A percentile compares a stretch with the other conserved stretches of the same genome.
phyloP scores from a whole-genome alignment of 129 eudicot species.

The Tagetes erecta region DNA sequence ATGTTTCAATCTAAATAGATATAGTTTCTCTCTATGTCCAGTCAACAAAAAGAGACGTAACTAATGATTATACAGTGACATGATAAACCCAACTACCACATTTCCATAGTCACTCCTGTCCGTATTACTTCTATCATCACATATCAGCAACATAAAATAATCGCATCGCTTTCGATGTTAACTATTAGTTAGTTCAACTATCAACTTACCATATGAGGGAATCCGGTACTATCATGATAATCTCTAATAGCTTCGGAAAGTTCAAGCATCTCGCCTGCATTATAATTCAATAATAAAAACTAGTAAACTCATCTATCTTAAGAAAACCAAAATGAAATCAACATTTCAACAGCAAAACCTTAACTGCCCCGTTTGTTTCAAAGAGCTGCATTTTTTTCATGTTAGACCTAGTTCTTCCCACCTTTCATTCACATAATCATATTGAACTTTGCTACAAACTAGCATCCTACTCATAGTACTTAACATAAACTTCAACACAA shows the following conservation, averaged over 20 bases:
- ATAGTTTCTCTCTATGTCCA: slow-evolving; percentile 10
- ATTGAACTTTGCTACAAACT: slow-evolving; percentile 11
- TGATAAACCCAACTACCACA: slow-evolving; percentile 12
- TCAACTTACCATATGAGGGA: slow-evolving; percentile 75
- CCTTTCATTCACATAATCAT: slow-evolving; percentile 6
- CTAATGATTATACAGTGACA: neutral
- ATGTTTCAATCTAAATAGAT: slow-evolving; percentile 12
- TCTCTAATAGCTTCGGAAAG: slow-evolving; percentile 97
- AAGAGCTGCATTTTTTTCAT: slow-evolving; percentile 19
- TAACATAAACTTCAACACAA: neutral
- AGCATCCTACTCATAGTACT: neutral
- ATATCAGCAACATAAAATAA: neutral
- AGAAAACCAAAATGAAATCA: neutral
- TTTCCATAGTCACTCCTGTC: slow-evolving; percentile 19
- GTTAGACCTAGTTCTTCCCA: neutral
- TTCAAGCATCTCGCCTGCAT: slow-evolving; percentile 90
- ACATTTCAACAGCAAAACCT: neutral
- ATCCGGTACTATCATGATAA: slow-evolving; percentile 81
- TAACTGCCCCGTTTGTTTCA: slow-evolving; percentile 2
- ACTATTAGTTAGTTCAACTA: slow-evolving; percentile 9
- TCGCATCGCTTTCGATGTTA: neutral
- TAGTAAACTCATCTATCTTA: neutral
- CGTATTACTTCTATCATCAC: slow-evolving; percentile 7
- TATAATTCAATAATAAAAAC: slow-evolving; percentile 5
- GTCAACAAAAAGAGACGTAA: slow-evolving; percentile 17